Evolutionary conservation across 345 rosid genomes (phyloP).

Genomic region (Citropsis articulata): DNA sequence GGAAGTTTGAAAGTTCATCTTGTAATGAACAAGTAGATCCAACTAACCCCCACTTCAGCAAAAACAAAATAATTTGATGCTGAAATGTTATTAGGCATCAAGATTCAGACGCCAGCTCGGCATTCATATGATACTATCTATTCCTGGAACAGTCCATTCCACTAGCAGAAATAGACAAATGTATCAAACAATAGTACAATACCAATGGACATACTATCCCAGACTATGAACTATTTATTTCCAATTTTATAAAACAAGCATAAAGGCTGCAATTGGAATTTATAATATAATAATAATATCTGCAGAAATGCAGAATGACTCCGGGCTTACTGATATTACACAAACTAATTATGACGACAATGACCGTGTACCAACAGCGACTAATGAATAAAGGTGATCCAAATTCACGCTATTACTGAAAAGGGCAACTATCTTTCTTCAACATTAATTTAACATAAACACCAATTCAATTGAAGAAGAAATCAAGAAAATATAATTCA

Average conservation of each 20-base stretch:
- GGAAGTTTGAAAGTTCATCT: background rate
- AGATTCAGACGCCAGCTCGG: constrained; percentile 7
- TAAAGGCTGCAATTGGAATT: background rate
- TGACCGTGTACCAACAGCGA: background rate
- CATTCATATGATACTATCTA: constrained; percentile 16
- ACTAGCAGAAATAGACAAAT: background rate
- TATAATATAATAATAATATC: background rate
- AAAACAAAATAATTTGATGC: background rate
- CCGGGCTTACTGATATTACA: too few relatives aligned
- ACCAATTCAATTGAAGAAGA: background rate
- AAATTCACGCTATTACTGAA: background rate
- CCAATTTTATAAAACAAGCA: background rate
- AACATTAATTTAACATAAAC: background rate
- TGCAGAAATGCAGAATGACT: too few relatives aligned
- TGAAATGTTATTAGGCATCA: constrained; percentile 19
- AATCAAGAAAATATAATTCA: background rate
- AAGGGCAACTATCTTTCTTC: background rate
- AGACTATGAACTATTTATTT: background rate
- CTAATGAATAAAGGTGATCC: background rate
- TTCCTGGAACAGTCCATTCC: constrained; percentile 11
- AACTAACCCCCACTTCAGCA: constrained; percentile 1
- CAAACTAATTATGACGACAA: background rate
- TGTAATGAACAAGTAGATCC: background rate
- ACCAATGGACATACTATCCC: background rate
- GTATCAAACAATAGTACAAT: background rate